Conservation (phyloP, 2,329 filamentous ascomycete species). For the Dactylellina drechsleri region DNA sequence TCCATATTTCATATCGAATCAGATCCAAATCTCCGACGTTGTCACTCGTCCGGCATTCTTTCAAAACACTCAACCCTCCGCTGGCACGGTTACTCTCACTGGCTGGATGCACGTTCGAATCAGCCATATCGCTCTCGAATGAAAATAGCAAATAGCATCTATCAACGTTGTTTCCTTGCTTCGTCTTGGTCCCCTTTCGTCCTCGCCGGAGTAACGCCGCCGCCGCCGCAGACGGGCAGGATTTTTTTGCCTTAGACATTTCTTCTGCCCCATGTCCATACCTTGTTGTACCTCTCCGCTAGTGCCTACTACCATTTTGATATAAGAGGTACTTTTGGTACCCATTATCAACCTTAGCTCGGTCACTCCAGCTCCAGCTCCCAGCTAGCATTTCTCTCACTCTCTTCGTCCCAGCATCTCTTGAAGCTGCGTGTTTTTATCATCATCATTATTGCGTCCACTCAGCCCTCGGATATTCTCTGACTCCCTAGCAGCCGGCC, state of each 20-base stretch:
- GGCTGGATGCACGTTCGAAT: constrained; percentile 52
- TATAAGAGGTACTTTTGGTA: background rate
- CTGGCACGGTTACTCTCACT: constrained; percentile 37
- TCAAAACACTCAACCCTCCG: constrained; percentile 13
- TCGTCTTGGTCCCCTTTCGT: background rate
- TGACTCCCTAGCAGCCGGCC: background rate
- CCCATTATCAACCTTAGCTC: background rate
- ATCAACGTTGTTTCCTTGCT: constrained; percentile 26
- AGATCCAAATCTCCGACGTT: background rate
- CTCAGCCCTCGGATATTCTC: constrained; percentile 8
- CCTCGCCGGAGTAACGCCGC: too few species aligned
- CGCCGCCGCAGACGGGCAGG: too few species aligned
- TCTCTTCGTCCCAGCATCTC: background rate
- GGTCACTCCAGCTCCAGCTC: background rate
- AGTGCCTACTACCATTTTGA: too few species aligned
- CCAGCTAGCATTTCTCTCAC: background rate
- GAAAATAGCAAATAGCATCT: constrained; percentile 40
- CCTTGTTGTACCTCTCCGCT: too few species aligned
- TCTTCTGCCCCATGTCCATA: too few species aligned
- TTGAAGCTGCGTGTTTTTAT: too few species aligned
- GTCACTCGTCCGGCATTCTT: too few species aligned
- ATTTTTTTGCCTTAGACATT: too few species aligned
- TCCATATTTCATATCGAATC: background rate
- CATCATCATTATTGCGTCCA: background rate
- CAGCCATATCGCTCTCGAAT: constrained; percentile 1